phyloP scores from a whole-genome alignment of 2,329 filamentous ascomycete species.

The Trichoderma sp. region DNA sequence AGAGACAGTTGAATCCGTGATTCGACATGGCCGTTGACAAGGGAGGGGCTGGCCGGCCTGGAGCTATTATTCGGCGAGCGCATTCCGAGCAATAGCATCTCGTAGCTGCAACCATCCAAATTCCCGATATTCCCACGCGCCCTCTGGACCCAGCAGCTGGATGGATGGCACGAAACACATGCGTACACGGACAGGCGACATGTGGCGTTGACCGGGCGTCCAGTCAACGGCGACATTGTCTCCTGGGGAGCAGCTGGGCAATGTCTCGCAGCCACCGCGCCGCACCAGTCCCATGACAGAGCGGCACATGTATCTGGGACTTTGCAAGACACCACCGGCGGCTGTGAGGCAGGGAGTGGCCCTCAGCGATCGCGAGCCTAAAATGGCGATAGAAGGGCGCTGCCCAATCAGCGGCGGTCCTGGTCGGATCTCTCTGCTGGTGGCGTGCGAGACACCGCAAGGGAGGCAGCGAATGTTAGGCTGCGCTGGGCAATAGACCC shows the following conservation, averaged over 20 bases:
- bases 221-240: constrained; percentile 13
- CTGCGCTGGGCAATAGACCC: constrained; percentile 4
- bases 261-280: constrained; percentile 24
- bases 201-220: constrained; percentile 10
- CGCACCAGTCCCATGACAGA: constrained; percentile 23
- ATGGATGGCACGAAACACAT: constrained; percentile 11
- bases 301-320: constrained; percentile 22
- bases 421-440: constrained; percentile 10
- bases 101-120: constrained; percentile 6
- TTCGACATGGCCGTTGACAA: constrained; percentile 3
- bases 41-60: constrained; percentile 12
- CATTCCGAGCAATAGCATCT: constrained; percentile 14
- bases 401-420: constrained; percentile 14
- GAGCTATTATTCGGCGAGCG: constrained; percentile 11
- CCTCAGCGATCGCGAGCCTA: constrained; percentile 22
- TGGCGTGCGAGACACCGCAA: constrained; percentile 10
- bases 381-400: constrained; percentile 6
- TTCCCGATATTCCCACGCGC: constrained; percentile 9
- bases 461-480: constrained; percentile 12
- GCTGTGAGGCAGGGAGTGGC: constrained; percentile 18
- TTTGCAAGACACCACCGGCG: constrained; percentile 13
- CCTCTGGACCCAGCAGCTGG: neutral
- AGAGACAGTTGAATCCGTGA: neutral
- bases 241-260: constrained; percentile 21
- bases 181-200: neutral